Base-by-base conservation (phyloP, 371 early-diverging fungal genomes). In the Mucor circinelloides region DNA sequence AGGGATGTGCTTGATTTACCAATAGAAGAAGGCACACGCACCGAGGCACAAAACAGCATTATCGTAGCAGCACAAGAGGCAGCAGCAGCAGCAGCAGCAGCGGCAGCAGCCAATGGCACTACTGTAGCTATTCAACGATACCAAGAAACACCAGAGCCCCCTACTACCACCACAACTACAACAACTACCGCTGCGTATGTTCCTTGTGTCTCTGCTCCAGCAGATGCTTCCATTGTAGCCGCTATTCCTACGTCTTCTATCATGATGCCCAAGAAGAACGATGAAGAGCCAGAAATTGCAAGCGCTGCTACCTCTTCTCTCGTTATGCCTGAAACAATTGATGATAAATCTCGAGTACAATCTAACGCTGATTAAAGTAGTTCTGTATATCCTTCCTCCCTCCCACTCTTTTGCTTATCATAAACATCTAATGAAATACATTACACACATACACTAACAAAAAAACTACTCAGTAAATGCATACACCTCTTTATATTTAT, bases 1-100 rank as follows among this genome's bases (percentile, higher is more conserved):
- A 68, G 54, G 58, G 58, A 58, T 31, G 50, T 58, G 3, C 28
- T 62, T 23, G 57, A 67, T 25, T 34, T 59, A 30, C 59, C 58
- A 6, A 27, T 28, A 3, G 54, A 19, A 12, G 57, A n/a, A 10
- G 15, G 12, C 12, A 60, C 23, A 44, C 23, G 3, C 25, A 54
- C 54, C 19, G 23, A 23, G 23, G 23, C 48, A 21, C n/a, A 36
- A 2, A 48, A 48, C 48, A 48, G n/a, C 48, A 58, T 36, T 13
- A 36, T 36, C 13, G 36, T 8, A 36, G 36, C 36, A 36, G 36
- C 36, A 36, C 25, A 42, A 27, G 40, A 38, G 10, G 40, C 60
- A 42, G 30, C 27, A 10, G 30, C 30, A 30, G 31, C 13, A 21
- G 62, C 60, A 27, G 60, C 62, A 21, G 60, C 62, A 21, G 44